These are phyloP conservation scores for Penicillium corylophilum DNA, from an alignment of 2,329 filamentous ascomycete genomes.

Conservation along the genomic window DNA sequence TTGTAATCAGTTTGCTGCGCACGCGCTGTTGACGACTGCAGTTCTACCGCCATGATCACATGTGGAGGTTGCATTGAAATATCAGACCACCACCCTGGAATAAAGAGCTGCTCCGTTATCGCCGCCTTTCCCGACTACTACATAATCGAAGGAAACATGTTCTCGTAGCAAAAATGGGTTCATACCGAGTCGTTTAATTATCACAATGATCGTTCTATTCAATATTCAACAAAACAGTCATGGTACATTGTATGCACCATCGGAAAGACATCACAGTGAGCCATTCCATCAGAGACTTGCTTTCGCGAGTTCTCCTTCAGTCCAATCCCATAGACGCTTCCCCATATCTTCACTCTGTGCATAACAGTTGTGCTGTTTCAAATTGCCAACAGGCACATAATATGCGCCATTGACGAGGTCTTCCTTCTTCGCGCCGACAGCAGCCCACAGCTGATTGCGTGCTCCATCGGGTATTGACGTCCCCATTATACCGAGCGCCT, in stretches of 20 bases:
- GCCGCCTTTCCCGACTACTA: background rate
- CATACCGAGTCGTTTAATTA: background rate
- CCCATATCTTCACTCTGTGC: conserved; percentile 25
- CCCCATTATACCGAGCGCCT: conserved; percentile 15
- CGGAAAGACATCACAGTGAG: background rate
- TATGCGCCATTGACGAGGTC: conserved; percentile 29
- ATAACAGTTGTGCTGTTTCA: conserved; percentile 29
- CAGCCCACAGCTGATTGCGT: conserved; percentile 32
- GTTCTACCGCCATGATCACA: background rate
- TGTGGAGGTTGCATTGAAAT: background rate
- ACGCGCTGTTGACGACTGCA: background rate
- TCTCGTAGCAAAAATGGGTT: background rate
- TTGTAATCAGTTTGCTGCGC: too few species aligned
- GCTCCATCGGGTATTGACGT: conserved; percentile 24
- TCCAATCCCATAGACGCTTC: conserved; percentile 36
- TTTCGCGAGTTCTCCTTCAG: conserved; percentile 29
- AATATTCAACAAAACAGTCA: background rate
- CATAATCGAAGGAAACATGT: background rate
- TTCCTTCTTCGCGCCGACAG: conserved; percentile 24
- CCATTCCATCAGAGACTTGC: background rate
- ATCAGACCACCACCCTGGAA: background rate
- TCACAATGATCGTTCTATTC: background rate
- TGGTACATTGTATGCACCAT: background rate
- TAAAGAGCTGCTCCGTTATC: background rate
- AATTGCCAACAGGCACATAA: conserved; percentile 31